Evolutionary conservation across 192 early-diverging fungal genomes (phyloP), one percentile per base, ranked within the genome.

Genomic region (Chytriomyces confervae): DNA sequence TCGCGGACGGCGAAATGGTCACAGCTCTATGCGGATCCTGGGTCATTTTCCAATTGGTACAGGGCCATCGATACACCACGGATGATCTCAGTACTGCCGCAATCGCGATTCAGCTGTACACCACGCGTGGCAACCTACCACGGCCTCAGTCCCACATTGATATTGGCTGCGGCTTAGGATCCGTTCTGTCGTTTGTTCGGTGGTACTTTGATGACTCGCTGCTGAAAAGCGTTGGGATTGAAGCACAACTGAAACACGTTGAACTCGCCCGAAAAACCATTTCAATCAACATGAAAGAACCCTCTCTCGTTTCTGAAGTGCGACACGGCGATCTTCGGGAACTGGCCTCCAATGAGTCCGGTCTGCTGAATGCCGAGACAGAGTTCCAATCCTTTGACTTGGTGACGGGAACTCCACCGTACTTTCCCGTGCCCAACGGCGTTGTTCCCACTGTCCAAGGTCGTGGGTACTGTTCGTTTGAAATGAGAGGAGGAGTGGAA

Each of bases 361-460:
- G 13, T 18, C 45, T 74, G 46, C 45, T 68, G 16, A 29, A 29
- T 20, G 10, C 11, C 7, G 36, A 44, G 36, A 44, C 16, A 7
- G 72, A 74, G 46, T 36, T 43, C 24, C 27, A 66, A 16, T 45
- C 23, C 7, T 81, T 77, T 63, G 77, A 81, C 64, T 62, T 81
- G n/a, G 77, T 85, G 10, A 85, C 84, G 20, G 84, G 84, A 10
- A 85, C 84, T 48, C 84, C 84, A 9, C 84, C 84, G 0, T 85
- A 85, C 68, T 85, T 85, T 78, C 79, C 79, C 20, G 10, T 78
- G 0, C 23, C 77, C 0, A 61, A 63, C 27, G 84, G 84, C 6
- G 50, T 75, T 5, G 66, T 85, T 18, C 84, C 84, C 8, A 70
- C 66, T 16, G 60, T 78, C 36, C 47, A 53, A 27, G 67, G 70